Evolutionary conservation across 163 green algal genomes (phyloP).

Genomic region (Scenedesmus sp.): DNA sequence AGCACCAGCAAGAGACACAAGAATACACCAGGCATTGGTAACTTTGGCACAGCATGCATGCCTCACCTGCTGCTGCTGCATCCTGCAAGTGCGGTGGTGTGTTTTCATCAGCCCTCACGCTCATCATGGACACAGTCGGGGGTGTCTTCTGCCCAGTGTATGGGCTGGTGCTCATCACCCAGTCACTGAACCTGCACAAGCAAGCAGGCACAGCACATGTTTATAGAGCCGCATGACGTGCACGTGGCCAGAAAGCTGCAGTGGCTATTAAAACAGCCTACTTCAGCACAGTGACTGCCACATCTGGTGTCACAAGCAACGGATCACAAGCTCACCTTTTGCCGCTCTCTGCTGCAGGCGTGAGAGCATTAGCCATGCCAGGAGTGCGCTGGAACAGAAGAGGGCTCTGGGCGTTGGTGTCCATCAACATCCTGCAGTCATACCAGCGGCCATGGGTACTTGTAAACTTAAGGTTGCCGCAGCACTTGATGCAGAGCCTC

Average conservation of each 20-base stretch:
- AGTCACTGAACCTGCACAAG: slow-evolving; percentile 33
- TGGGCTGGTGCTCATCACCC: slow-evolving; percentile 43
- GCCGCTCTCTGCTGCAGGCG: background rate
- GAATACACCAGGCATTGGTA: background rate
- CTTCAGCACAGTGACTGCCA: background rate
- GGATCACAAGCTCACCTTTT: background rate
- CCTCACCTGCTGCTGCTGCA: background rate
- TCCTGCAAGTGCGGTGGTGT: slow-evolving; percentile 29
- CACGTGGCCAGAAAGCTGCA: background rate
- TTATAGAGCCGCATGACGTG: background rate
- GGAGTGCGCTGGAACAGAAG: slow-evolving; percentile 35
- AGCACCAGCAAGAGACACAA: background rate
- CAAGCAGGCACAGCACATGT: background rate
- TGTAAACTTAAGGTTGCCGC: background rate
- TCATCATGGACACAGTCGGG: slow-evolving; percentile 41
- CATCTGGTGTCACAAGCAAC: background rate
- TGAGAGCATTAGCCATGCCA: background rate
- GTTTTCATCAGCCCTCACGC: slow-evolving; percentile 37
- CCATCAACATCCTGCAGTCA: background rate
- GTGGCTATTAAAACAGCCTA: background rate
- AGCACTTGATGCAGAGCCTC: background rate
- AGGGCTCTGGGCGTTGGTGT: slow-evolving; percentile 7
- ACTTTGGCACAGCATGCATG: background rate
- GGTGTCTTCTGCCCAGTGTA: slow-evolving; percentile 38
- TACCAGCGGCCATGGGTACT: background rate